A percentile compares a stretch with the other conserved stretches of the same genome.
phyloP scores from a whole-genome alignment of 352 stramenopile species.

The Pythium graminicola region DNA sequence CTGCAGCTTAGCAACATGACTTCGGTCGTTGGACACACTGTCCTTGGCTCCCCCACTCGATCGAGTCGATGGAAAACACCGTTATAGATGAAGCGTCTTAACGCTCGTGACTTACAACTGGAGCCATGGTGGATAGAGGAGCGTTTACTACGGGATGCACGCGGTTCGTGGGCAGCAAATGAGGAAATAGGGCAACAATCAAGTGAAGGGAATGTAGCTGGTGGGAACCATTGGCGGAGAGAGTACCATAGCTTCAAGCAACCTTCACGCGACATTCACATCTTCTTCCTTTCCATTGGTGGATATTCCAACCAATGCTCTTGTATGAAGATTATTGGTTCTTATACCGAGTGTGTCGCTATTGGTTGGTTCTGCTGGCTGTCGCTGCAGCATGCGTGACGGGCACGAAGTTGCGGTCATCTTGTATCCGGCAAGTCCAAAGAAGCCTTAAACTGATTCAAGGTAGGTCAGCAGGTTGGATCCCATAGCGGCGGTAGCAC shows the following conservation, averaged over 20 bases:
- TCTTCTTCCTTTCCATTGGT: slow-evolving; percentile 26
- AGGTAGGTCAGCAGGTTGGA: slow-evolving; percentile 37
- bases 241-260: slow-evolving; percentile 8
- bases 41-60: too few species aligned
- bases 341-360: slow-evolving; percentile 43
- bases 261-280: slow-evolving; percentile 15
- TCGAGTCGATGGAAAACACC: background rate
- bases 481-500: background rate
- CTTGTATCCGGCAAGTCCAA: slow-evolving; percentile 87
- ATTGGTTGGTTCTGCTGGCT: slow-evolving; percentile 33
- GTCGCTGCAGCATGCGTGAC: slow-evolving; percentile 9
- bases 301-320: slow-evolving; percentile 16
- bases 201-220: background rate
- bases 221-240: slow-evolving; percentile 20
- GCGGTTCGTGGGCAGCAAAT: slow-evolving; percentile 22
- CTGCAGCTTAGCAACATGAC: slow-evolving; percentile 77
- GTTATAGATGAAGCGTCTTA: slow-evolving; percentile 1
- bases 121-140: slow-evolving; percentile 32
- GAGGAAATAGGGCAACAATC: slow-evolving; percentile 8
- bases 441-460: slow-evolving; percentile 92
- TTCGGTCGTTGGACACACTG: too few species aligned
- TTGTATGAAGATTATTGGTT: slow-evolving; percentile 16
- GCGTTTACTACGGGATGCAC: slow-evolving; percentile 25
- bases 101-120: slow-evolving; percentile 29
- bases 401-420: slow-evolving; percentile 31